These are phyloP conservation scores for Penicillium malachiteum DNA, from an alignment of 495 filamentous ascomycete genomes.

Conservation along the genomic window DNA sequence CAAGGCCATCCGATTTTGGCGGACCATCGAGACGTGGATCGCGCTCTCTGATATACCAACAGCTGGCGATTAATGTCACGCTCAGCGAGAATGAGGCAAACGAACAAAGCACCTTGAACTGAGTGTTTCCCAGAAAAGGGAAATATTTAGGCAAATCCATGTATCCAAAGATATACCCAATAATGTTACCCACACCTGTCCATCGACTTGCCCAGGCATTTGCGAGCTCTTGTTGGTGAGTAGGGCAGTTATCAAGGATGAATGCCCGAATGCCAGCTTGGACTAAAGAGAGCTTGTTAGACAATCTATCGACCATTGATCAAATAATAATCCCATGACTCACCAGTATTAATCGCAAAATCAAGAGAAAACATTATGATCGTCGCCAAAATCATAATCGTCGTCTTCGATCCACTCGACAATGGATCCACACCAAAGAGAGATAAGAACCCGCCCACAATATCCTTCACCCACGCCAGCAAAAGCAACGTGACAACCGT, in stretches of 20 bases:
- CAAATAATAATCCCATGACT: constrained; percentile 16
- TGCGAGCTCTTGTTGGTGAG: constrained; percentile 85
- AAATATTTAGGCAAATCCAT: constrained; percentile 67
- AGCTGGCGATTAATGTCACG: constrained; percentile 65
- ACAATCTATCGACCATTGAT: too few relatives aligned
- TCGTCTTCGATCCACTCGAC: constrained; percentile 57
- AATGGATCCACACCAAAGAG: constrained; percentile 68
- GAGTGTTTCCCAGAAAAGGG: constrained; percentile 76
- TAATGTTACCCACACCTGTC: constrained; percentile 80
- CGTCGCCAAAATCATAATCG: constrained; percentile 71
- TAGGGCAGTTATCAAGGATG: constrained; percentile 84
- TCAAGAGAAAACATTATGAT: constrained; percentile 81
- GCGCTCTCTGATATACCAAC: constrained; percentile 65
- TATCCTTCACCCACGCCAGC: constrained; percentile 80
- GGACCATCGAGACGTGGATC: constrained; percentile 72
- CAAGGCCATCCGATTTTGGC: constrained; percentile 53
- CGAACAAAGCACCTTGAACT: constrained; percentile 86
- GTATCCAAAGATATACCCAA: constrained; percentile 81
- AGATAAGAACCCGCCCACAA: constrained; percentile 65
- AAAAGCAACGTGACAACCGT: constrained; percentile 71
- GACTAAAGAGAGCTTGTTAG: constrained; percentile 45
- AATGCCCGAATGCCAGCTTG: constrained; percentile 87
- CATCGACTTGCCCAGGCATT: constrained; percentile 86
- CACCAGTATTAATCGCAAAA: constrained; percentile 90
- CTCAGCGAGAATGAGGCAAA: constrained; percentile 71